These are phyloP conservation scores for Chloromonas sp. DNA, from an alignment of 163 green algal species.

Conservation along the genomic window DNA sequence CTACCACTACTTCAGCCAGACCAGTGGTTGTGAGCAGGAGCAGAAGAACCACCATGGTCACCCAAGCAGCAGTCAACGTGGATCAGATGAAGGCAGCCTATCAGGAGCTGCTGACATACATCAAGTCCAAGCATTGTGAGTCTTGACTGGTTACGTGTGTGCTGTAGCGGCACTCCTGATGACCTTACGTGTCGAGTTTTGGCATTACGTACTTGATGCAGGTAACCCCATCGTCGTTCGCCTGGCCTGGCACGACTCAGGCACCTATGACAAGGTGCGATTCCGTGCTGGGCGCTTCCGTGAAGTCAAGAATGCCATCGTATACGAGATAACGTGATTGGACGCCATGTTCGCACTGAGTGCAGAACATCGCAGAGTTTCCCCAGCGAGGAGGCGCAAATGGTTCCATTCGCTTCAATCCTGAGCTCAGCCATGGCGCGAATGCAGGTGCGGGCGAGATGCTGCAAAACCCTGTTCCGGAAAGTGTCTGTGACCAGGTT, in stretches of 20 bases:
- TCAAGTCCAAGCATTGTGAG: constrained; percentile 19
- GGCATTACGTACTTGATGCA: background rate
- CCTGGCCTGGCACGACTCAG: constrained; percentile 82
- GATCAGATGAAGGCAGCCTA: constrained; percentile 24
- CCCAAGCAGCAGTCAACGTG: constrained; percentile 1
- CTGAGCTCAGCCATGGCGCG: constrained; percentile 68
- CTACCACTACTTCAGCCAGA: too few species aligned
- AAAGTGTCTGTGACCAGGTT: background rate
- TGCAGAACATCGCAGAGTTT: background rate
- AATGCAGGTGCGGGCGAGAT: constrained; percentile 45
- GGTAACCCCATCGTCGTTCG: constrained; percentile 64
- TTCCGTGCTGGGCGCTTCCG: background rate
- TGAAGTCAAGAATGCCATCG: too few species aligned
- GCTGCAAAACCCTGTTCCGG: background rate
- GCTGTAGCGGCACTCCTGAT: background rate
- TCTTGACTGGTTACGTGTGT: background rate
- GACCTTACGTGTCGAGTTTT: too few species aligned
- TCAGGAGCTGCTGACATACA: constrained; percentile 23
- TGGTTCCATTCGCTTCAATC: constrained; percentile 77
- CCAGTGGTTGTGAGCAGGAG: too few species aligned
- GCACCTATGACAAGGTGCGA: constrained; percentile 12
- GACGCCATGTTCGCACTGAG: too few species aligned
- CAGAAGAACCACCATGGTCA: background rate
- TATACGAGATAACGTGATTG: too few species aligned
- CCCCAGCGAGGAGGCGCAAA: constrained; percentile 79